Base-by-base conservation (phyloP, 2,329 filamentous ascomycete species). In the Chaetomium strumarium region DNA sequence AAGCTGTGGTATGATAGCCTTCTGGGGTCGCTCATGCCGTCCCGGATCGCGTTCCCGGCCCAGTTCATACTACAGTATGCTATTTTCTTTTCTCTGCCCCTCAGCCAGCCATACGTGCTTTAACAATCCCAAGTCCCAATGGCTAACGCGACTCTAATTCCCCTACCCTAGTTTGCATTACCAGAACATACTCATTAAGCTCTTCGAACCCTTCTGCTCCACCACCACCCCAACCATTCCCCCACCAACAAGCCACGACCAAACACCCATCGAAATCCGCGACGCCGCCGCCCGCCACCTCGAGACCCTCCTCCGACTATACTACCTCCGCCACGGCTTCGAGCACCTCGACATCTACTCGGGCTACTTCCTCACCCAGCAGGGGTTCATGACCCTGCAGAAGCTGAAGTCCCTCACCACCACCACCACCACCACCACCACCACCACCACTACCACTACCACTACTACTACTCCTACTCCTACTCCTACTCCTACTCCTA, bases 271-370 rank as follows among this genome's bases (percentile, higher is more conserved):
- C 16, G 10, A 42, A 7, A 46, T 47, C 24, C 42, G 47, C 14
- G 41, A 50, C 63, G 16, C 62, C 60, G 10, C 58, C 60, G 30
- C 37, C 54, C 46, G 52, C 56, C 59, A 59, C 38, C 57, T 67
- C 5, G 63, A 65, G 42, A 63, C 63, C 7, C 53, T 67, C 5
- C 19, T 66, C n/a, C 62, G 64, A 12, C 38, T 66, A 14, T 66
- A 66, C 52, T 67, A 66, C 46, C 53, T 62, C 14, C 65, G 66
- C 2, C 66, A 67, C 44, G 65, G 65, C 1, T 67, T 63, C 51
- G 61, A 63, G 30, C 56, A 47, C 4, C 51, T 58, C 19, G 62
- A 65, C 49, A 16, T 43, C 5, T 58, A 54, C 4, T 53, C 66
- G 4, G 42, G 58, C 4, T 52, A 58, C 2, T 58, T 55, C 31